These are phyloP conservation scores for Wickerhamomyces sp. DNA, from an alignment of 1,139 yeast genomes.

Conservation along the genomic window DNA sequence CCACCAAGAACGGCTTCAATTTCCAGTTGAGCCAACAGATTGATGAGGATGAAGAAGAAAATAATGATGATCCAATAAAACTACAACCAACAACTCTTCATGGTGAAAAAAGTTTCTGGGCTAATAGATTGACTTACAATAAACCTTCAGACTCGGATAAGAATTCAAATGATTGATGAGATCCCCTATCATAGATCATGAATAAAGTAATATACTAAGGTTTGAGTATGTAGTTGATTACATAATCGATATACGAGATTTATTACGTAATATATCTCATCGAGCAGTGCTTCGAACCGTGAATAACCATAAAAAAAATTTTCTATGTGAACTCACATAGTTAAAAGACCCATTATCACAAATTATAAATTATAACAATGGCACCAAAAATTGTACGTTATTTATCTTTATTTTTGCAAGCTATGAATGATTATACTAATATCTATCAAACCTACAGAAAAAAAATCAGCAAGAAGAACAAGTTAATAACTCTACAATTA, in stretches of 20 bases:
- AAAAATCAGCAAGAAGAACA: neutral
- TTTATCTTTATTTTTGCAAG: neutral
- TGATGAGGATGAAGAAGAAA: constrained; percentile 16
- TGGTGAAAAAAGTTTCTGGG: constrained; percentile 21
- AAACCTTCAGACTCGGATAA: neutral
- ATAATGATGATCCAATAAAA: constrained; percentile 19
- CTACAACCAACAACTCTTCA: constrained; percentile 23
- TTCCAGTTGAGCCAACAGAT: constrained; percentile 10
- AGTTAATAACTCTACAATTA: constrained; percentile 8
- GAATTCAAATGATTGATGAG: neutral
- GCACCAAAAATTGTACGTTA: constrained; percentile 7
- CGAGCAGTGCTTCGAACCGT: neutral
- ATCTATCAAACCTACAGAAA: neutral
- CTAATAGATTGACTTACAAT: constrained; percentile 13
- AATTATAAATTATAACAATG: neutral
- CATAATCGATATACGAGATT: no score
- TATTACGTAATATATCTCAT: neutral
- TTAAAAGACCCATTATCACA: neutral
- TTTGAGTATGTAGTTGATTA: no score
- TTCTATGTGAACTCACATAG: no score
- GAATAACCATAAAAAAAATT: no score
- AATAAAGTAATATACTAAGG: neutral
- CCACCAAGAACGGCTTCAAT: constrained; percentile 1
- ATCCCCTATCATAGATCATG: neutral
- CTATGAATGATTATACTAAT: neutral